Percentiles rank a stretch among this genome's conserved stretches.
These are phyloP conservation scores for Tetraselmis striata DNA, from an alignment of 139 green algal genomes.

Conservation along the genomic window DNA sequence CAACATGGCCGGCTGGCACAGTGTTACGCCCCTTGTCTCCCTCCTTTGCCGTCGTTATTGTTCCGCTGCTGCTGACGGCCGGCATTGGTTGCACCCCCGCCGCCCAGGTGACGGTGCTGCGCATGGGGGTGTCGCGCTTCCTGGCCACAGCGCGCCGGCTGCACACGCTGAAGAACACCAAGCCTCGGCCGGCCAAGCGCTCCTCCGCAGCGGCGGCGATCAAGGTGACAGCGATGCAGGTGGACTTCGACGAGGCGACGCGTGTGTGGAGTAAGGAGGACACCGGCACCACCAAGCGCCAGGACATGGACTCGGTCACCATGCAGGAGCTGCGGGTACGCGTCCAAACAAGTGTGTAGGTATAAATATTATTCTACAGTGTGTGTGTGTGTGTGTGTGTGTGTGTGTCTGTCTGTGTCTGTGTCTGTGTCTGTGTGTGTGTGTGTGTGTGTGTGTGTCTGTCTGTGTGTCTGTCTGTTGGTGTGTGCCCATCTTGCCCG, in stretches of 20 bases:
- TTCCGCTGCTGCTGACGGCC: too few relatives aligned
- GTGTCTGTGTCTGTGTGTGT: background rate
- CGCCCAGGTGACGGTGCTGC: background rate
- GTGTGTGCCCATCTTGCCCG: too few relatives aligned
- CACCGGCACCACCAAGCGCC: background rate
- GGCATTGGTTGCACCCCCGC: too few relatives aligned
- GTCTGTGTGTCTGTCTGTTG: background rate
- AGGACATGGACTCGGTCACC: background rate
- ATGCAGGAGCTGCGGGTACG: background rate
- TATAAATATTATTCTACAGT: background rate
- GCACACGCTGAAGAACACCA: background rate
- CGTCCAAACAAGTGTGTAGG: background rate
- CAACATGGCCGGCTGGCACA: too few relatives aligned
- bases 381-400: background rate
- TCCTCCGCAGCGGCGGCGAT: background rate
- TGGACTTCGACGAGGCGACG: background rate
- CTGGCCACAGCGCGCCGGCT: constrained; percentile 3
- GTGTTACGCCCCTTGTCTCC: too few relatives aligned
- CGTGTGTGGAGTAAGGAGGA: background rate
- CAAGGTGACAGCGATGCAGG: background rate
- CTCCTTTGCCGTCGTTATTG: too few relatives aligned
- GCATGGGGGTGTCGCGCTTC: constrained; percentile 7
- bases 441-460: background rate
- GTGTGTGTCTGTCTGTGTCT: background rate
- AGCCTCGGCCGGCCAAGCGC: background rate